Conservation (phyloP, 768 basidiomycete species). For the Pluteus cervinus region DNA sequence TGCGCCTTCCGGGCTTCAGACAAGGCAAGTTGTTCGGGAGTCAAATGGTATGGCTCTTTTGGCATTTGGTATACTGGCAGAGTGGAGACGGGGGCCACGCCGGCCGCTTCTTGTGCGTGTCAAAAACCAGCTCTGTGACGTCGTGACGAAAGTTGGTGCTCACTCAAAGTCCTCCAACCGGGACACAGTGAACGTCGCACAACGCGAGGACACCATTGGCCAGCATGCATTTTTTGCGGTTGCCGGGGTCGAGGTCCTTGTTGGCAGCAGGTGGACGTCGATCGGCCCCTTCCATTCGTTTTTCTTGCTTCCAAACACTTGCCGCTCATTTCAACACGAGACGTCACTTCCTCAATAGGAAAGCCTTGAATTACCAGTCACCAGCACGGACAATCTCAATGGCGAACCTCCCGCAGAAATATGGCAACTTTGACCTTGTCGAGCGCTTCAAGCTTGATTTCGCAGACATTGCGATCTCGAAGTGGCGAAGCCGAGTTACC, state of each 20-base stretch:
- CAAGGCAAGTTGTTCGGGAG: conserved; percentile 52
- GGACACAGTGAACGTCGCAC: no score
- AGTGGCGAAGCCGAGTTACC: conserved; percentile 83
- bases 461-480: conserved; percentile 76
- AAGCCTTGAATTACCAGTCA: neutral
- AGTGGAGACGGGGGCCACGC: neutral
- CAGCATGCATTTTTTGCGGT: no score
- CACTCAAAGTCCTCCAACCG: no score
- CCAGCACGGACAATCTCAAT: conserved; percentile 21
- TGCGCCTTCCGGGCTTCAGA: conserved; percentile 48
- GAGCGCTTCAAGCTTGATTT: conserved; percentile 72
- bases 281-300: no score
- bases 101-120: neutral
- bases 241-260: no score
- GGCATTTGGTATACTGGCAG: neutral
- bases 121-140: neutral
- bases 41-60: conserved; percentile 17
- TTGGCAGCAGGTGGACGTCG: conserved; percentile 2
- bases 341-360: conserved; percentile 23
- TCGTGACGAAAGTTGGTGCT: no score
- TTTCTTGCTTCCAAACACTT: no score
- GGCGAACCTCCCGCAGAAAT: conserved; percentile 28
- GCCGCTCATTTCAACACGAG: no score
- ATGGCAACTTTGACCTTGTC: conserved; percentile 82
- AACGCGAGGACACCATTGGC: no score